These are phyloP conservation scores for Dactylellina leptospora DNA, from an alignment of 2,329 filamentous ascomycete species.

Conservation along the genomic window DNA sequence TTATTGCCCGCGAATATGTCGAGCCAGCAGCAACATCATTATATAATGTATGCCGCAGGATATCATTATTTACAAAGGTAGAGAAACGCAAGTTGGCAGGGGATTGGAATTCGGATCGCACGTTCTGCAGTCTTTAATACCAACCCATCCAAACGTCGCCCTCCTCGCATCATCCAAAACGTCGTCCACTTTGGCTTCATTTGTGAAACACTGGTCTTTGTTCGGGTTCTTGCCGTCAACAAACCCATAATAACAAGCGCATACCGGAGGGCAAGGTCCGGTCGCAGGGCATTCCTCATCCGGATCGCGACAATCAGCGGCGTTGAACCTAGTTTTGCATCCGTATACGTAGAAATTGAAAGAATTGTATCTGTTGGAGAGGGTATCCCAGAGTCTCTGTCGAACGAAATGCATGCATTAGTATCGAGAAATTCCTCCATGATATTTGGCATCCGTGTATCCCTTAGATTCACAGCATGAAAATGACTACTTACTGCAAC, in stretches of 20 bases:
- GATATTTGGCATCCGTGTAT: neutral
- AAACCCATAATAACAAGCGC: slow-evolving; percentile 23
- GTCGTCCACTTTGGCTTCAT: neutral
- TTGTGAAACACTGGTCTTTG: slow-evolving; percentile 16
- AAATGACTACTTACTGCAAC: slow-evolving; percentile 4
- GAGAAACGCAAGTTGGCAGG: no score
- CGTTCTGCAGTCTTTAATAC: slow-evolving; percentile 24
- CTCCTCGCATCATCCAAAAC: neutral
- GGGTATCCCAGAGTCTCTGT: slow-evolving; percentile 19
- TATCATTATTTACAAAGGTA: no score
- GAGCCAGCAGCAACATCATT: no score
- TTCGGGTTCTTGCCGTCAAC: slow-evolving; percentile 29
- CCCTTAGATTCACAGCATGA: neutral
- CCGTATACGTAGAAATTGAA: slow-evolving; percentile 34
- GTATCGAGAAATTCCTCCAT: neutral
- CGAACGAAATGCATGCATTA: neutral
- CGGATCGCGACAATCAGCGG: neutral
- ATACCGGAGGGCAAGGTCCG: neutral
- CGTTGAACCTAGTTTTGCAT: slow-evolving; percentile 22
- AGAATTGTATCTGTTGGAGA: slow-evolving; percentile 7
- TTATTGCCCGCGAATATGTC: no score
- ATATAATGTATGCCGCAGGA: no score
- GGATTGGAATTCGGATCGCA: slow-evolving; percentile 1
- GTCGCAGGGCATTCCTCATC: neutral
- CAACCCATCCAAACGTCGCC: slow-evolving; percentile 20